Evolutionary conservation across 805 yeast species (phyloP).

Genomic region (Monosporozyma unispora): DNA sequence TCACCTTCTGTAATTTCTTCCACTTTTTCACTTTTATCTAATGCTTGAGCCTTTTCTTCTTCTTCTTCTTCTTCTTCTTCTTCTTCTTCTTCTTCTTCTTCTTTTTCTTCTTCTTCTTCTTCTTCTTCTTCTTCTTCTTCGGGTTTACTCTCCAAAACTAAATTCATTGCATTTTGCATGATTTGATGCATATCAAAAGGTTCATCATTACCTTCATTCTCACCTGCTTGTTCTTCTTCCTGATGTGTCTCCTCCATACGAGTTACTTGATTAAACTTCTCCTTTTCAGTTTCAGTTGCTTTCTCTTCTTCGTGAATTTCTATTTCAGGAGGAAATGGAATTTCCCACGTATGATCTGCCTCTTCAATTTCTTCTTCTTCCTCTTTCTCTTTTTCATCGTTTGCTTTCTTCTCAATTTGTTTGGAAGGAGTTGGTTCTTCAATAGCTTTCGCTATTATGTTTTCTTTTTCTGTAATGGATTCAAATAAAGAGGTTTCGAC

Average conservation of each 20-base stretch:
- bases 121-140: background rate
- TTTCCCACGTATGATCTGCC: background rate
- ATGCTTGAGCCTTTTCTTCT: background rate
- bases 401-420: background rate
- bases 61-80: background rate
- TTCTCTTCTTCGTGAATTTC: background rate
- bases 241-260: background rate
- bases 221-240: background rate
- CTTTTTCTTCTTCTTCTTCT: background rate
- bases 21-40: background rate
- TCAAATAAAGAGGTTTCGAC: conserved; percentile 32
- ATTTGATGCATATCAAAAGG: conserved; percentile 62
- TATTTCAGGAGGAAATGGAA: background rate
- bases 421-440: background rate
- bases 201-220: conserved; percentile 24
- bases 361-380: background rate
- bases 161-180: conserved; percentile 64
- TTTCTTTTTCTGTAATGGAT: background rate
- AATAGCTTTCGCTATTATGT: background rate
- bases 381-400: background rate
- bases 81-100: background rate
- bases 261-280: background rate
- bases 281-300: background rate
- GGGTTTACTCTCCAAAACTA: conserved; percentile 50
- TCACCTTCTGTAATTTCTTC: background rate